phyloP scores from a whole-genome alignment of 208 protist species.

The Trypanosoma lewisi region DNA sequence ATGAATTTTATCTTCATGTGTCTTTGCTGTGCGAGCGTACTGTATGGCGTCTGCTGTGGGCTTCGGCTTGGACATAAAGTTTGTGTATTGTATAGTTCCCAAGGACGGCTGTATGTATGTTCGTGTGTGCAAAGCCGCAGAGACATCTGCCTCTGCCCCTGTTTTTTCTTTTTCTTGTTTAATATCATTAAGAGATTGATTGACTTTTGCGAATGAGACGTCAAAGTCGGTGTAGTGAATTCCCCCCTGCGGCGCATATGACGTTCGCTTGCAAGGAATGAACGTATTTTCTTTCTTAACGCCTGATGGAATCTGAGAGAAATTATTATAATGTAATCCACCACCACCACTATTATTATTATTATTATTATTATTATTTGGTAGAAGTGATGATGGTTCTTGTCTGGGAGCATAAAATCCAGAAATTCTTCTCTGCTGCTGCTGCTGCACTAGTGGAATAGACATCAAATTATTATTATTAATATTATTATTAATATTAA shows the following conservation, averaged over 20 bases:
- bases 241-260: constrained; percentile 6
- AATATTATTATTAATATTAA: too few species aligned
- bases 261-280: background rate
- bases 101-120: constrained; percentile 5
- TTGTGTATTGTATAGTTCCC: constrained; percentile 31
- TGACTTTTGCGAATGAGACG: background rate
- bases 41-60: constrained; percentile 41
- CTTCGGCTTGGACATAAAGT: constrained; percentile 28
- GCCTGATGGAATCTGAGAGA: background rate
- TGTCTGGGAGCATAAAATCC: too few species aligned
- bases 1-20: background rate
- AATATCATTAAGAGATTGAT: too few species aligned
- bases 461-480: too few species aligned
- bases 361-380: background rate
- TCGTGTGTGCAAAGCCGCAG: too few species aligned
- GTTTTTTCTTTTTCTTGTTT: too few species aligned
- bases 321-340: constrained; percentile 13
- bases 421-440: too few species aligned
- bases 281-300: background rate
- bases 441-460: too few species aligned
- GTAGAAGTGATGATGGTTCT: too few species aligned
- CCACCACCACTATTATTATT: background rate
- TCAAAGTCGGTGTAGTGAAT: constrained; percentile 26
- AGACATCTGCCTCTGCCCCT: too few species aligned
- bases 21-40: constrained; percentile 23